Evolutionary conservation across 129 eudicot genomes (phyloP), one percentile per base, ranked within the genome.

Genomic region (Ambrosia artemisiifolia): DNA sequence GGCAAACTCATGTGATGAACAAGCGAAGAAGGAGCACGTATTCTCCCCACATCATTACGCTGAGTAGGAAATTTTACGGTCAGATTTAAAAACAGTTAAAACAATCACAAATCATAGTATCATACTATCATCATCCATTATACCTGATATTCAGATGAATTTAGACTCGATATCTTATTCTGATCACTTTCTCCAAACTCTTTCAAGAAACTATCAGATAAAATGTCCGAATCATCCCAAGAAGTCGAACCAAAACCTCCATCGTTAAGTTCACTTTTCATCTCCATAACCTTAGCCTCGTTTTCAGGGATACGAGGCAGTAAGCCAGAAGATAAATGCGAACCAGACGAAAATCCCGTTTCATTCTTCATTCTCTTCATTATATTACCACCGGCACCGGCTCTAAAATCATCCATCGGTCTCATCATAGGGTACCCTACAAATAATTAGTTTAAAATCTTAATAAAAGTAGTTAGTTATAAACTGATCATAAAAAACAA

Each of bases 1-100:
- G 97, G 93, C 85, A 95, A 75, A 67, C 97, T 95, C 71, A 86
- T 65, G 78, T 90, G 98, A 83, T 84, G 99, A 63, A 91, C 54
- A 82, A 95, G 78, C 6, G 76, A 70, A 53, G 81, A 44, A 3
- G 95, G 85, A 28, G 86, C 76, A 28, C 84, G 81, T 12, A 51
- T 80, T 69, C 83, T 86, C 63, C 81, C 84, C 48, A 72, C 83
- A 55, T 70, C 78, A 62, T 60, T 82, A 91, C 84, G 72, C 43
- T 65, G 46, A 55, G 3, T 48, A 77, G 43, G 17, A 74, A 3
- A 13, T 24, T 18, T 7, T n/a, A 38, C 56, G 14, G 38, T 69
- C 51, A 42, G 47, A 49, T 63, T 62, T 28, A 0, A 7, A 44
- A 43, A 2, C 17, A 1, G 32, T 43, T 63, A 19, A 34, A 10